Base-by-base conservation (phyloP, 176 grass and related monocot species). In the Cenchrus purpureus region DNA sequence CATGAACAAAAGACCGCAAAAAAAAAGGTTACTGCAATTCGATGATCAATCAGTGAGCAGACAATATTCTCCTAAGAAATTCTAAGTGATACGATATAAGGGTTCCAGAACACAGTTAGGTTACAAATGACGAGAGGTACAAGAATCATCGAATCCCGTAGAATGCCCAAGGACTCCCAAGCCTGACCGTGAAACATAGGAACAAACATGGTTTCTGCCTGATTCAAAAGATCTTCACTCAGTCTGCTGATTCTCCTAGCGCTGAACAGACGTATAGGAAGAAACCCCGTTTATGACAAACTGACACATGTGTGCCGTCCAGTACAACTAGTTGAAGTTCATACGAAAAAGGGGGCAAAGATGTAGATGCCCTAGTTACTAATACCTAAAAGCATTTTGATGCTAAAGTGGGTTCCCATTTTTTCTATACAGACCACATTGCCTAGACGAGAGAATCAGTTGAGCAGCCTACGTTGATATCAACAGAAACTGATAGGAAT, bases 351-450 rank as follows among this genome's bases (percentile, higher is more conserved):
- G 6, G 28, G 63, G 25, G 46, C 62, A 70, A 40, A 80, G 49
- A 57, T 66, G 19, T 28, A 54, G 12, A 43, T 50, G 55, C 85
- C 81, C 37, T 84, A 54, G 54, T 69, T 77, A 57, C 65, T 45
- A 88, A 71, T 87, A 80, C 22, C 89, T 84, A 81, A 77, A 65
- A 71, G 34, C 46, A 45, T 46, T 44, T 66, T 52, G 69, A 83
- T 69, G 75, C 89, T 87, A 87, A 32, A 50, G 86, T 79, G 25
- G 79, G 16, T 71, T 86, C 78, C 60, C 20, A 12, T 79, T 43
- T 90, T 90, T 84, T 87, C 81, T 91, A 83, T 91, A 91, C 85
- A 91, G 65, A 80, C 68, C 59, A 46, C 61, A 73, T 46, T 68
- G 62, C 87, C 85, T 71, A 80, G 75, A 68, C 34, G 16, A 82